Evolutionary conservation across 352 stramenopile species (phyloP).

Genomic region (Globisporangium iwayamae): DNA sequence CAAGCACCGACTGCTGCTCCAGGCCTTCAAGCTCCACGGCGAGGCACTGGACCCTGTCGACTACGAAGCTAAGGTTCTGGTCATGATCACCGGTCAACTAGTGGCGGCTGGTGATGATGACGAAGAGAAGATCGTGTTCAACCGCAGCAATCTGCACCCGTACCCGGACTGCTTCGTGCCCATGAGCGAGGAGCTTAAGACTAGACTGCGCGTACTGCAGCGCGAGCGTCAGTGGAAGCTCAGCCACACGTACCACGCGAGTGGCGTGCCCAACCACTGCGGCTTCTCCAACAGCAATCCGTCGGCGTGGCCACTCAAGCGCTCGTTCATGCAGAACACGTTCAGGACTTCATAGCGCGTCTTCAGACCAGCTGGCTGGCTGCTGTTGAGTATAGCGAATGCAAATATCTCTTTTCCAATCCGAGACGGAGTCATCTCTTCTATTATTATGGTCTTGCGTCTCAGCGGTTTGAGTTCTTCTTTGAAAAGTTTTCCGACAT

Average conservation of each 20-base stretch:
- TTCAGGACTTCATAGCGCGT: neutral
- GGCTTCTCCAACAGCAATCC: slow-evolving; percentile 44
- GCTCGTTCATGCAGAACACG: neutral
- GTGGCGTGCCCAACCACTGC: slow-evolving; percentile 29
- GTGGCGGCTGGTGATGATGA: slow-evolving; percentile 4
- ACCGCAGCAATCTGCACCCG: slow-evolving; percentile 54
- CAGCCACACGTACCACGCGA: slow-evolving; percentile 42
- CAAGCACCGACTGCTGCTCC: slow-evolving; percentile 50
- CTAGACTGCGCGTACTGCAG: slow-evolving; percentile 25
- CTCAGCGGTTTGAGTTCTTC: neutral
- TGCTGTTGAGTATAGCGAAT: neutral
- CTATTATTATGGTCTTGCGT: slow-evolving; percentile 1
- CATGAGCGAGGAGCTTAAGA: slow-evolving; percentile 36
- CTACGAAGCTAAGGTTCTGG: slow-evolving; percentile 47
- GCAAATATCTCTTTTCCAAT: neutral
- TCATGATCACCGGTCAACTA: slow-evolving; percentile 40
- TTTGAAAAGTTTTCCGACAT: neutral
- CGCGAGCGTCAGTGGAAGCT: slow-evolving; percentile 30
- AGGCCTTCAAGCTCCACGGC: slow-evolving; percentile 35
- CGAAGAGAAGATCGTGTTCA: slow-evolving; percentile 37
- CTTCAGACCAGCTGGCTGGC: no score
- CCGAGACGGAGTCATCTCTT: neutral
- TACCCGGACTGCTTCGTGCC: slow-evolving; percentile 36
- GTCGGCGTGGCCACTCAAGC: slow-evolving; percentile 14
- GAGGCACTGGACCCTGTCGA: slow-evolving; percentile 20